A percentile compares a stretch with the other conserved stretches of the same genome.
These are phyloP conservation scores for Clonostachys rosea DNA, from an alignment of 2,329 filamentous ascomycete species.

Conservation along the genomic window DNA sequence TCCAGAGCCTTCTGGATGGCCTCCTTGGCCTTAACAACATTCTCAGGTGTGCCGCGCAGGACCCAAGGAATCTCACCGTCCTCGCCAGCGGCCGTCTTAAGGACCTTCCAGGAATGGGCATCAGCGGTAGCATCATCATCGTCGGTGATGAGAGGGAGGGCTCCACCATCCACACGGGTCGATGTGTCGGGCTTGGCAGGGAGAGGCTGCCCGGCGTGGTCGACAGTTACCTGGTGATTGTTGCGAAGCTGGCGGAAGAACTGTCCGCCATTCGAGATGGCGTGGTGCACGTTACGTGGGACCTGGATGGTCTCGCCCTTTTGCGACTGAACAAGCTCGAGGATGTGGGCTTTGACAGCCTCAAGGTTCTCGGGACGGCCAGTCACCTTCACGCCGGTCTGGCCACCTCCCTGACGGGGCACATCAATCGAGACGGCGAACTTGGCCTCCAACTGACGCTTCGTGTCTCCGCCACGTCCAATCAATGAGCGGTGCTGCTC, in stretches of 20 bases:
- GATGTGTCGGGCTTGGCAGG: slow-evolving; percentile 63
- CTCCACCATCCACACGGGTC: slow-evolving; percentile 51
- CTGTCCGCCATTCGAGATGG: slow-evolving; percentile 80
- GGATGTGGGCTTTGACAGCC: slow-evolving; percentile 82
- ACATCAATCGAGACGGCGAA: slow-evolving; percentile 88
- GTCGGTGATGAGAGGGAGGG: slow-evolving; percentile 90
- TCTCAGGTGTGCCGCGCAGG: slow-evolving; percentile 73
- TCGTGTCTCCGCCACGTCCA: slow-evolving; percentile 83
- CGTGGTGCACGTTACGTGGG: slow-evolving; percentile 77
- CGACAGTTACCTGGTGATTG: slow-evolving; percentile 84
- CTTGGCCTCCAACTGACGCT: slow-evolving; percentile 78
- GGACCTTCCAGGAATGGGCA: slow-evolving; percentile 78
- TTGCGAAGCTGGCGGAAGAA: slow-evolving; percentile 89
- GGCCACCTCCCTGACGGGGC: slow-evolving; percentile 79
- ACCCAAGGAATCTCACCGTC: slow-evolving; percentile 84
- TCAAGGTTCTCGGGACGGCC: slow-evolving; percentile 76
- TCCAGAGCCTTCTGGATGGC: slow-evolving; percentile 69
- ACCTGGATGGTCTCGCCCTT: slow-evolving; percentile 85
- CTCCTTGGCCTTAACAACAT: slow-evolving; percentile 75
- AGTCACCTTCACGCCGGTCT: slow-evolving; percentile 80
- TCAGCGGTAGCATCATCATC: slow-evolving; percentile 61
- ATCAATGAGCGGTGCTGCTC: slow-evolving; percentile 91
- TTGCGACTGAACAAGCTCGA: slow-evolving; percentile 74
- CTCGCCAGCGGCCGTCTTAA: slow-evolving; percentile 57
- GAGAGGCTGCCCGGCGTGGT: slow-evolving; percentile 77